A percentile compares a stretch with the other conserved stretches of the same genome.
phyloP scores from a whole-genome alignment of 345 rosid species.

The Eucalyptus polyanthemos region DNA sequence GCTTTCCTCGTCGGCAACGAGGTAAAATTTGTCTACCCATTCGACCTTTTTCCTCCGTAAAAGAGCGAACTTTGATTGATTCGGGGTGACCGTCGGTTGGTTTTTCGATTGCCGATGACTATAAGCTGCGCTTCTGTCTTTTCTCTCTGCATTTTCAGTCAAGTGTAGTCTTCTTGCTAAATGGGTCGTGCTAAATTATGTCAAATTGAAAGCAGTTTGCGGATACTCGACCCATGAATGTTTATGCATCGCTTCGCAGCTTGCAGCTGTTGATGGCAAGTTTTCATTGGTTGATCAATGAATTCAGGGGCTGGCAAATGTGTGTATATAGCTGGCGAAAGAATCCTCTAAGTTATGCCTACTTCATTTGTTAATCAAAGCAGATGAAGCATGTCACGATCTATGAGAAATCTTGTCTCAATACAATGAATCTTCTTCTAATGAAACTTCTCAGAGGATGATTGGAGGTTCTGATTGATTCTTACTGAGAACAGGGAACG shows the following conservation, averaged over 20 bases:
- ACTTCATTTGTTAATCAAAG: not conserved
- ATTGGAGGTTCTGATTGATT: not conserved
- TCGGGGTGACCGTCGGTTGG: not conserved
- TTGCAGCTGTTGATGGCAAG: not conserved
- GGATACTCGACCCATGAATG: not conserved
- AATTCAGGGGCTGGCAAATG: not conserved
- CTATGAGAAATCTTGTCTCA: not conserved
- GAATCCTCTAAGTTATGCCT: not conserved
- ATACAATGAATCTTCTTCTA: not conserved
- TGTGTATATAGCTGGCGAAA: not conserved
- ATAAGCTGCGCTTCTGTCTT: not conserved
- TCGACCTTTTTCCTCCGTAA: not conserved
- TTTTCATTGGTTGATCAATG: not conserved
- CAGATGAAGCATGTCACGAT: not conserved
- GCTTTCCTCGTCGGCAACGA: slow-evolving; percentile 96
- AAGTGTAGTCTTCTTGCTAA: not conserved
- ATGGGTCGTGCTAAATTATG: not conserved
- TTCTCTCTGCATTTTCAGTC: not conserved
- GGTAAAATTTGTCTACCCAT: slow-evolving; percentile 15
- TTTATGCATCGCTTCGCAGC: not conserved
- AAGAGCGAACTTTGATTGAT: not conserved
- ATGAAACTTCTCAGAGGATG: not conserved
- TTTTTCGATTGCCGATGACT: not conserved
- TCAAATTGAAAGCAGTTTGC: not conserved
- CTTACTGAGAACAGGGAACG: slow-evolving; percentile 43